Conservation (phyloP, 805 yeast genomes). For the Starmerella khaoyaiensis region DNA sequence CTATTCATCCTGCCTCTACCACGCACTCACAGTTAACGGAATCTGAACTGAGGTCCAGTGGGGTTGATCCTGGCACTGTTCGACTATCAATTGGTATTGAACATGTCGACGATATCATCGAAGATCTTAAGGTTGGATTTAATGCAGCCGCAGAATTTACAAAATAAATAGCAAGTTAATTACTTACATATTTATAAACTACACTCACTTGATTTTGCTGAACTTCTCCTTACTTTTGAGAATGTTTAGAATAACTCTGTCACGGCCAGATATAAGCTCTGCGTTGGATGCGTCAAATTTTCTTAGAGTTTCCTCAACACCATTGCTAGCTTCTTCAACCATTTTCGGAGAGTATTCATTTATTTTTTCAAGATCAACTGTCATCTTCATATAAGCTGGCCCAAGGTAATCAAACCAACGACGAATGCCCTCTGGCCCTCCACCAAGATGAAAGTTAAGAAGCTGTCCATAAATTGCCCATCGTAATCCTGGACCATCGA, state of each 20-base stretch:
- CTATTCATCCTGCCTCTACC: conserved; percentile 90
- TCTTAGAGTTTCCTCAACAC: conserved; percentile 4
- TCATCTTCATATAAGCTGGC: conserved; percentile 10
- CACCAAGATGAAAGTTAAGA: conserved; percentile 15
- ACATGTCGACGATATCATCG: conserved; percentile 79
- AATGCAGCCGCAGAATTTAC: conserved; percentile 33
- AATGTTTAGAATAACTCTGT: conserved; percentile 9
- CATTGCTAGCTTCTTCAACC: conserved; percentile 6
- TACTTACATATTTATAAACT: not conserved
- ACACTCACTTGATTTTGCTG: not conserved
- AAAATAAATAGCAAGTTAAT: not conserved
- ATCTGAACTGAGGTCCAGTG: conserved; percentile 67
- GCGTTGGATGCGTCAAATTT: conserved; percentile 4
- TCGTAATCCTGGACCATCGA: conserved; percentile 15
- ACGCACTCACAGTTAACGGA: conserved; percentile 86
- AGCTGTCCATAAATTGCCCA: conserved; percentile 16
- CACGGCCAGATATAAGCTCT: conserved; percentile 12
- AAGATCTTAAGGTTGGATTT: conserved; percentile 79
- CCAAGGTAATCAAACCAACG: conserved; percentile 10
- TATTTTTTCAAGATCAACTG: conserved; percentile 9
- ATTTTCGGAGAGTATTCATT: conserved; percentile 8
- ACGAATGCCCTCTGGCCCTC: conserved; percentile 13
- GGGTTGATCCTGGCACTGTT: conserved; percentile 78
- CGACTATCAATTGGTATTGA: conserved; percentile 89
- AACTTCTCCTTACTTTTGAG: conserved; percentile 11